Conservation (phyloP, 352 stramenopile species). For the Phytopythium helicoides region DNA sequence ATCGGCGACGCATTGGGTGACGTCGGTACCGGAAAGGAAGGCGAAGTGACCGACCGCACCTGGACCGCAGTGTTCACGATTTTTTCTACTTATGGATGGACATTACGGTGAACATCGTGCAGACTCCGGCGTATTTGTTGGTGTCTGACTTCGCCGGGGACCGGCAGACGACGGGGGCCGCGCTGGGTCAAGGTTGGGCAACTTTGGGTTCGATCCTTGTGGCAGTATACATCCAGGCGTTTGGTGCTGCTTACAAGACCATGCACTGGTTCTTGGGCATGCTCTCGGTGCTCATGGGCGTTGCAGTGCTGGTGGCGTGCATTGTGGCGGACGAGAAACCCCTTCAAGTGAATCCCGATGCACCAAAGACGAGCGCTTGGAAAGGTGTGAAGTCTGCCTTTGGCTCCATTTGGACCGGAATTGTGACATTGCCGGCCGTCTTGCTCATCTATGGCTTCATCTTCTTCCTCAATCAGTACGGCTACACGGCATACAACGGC, state of each 20-base stretch:
- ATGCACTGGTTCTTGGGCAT: slow-evolving; percentile 53
- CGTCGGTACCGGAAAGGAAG: too few species aligned
- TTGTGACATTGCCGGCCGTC: slow-evolving; percentile 18
- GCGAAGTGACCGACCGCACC: slow-evolving; percentile 28
- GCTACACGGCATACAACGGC: slow-evolving; percentile 53
- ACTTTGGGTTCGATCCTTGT: slow-evolving; percentile 47
- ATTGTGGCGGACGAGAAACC: slow-evolving; percentile 29
- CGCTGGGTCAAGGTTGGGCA: slow-evolving; percentile 42
- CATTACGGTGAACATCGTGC: slow-evolving; percentile 51
- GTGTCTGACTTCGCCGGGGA: slow-evolving; percentile 57
- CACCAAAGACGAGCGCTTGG: neutral
- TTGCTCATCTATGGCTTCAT: slow-evolving; percentile 28
- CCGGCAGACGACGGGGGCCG: slow-evolving; percentile 43
- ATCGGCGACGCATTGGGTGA: too few species aligned
- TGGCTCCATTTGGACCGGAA: slow-evolving; percentile 19
- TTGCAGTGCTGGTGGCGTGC: slow-evolving; percentile 29
- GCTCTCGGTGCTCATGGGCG: slow-evolving; percentile 36
- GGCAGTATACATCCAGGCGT: slow-evolving; percentile 44
- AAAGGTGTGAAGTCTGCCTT: slow-evolving; percentile 19
- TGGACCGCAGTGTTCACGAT: slow-evolving; percentile 51
- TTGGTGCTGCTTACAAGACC: slow-evolving; percentile 42
- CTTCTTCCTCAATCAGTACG: slow-evolving; percentile 50
- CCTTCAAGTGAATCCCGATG: slow-evolving; percentile 10
- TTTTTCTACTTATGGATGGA: slow-evolving; percentile 71
- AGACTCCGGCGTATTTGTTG: slow-evolving; percentile 40